Percentiles rank a stretch among this genome's conserved stretches.
These are phyloP conservation scores for Trichoderma koningiopsis DNA, from an alignment of 2,329 filamentous ascomycete genomes.

Conservation along the genomic window DNA sequence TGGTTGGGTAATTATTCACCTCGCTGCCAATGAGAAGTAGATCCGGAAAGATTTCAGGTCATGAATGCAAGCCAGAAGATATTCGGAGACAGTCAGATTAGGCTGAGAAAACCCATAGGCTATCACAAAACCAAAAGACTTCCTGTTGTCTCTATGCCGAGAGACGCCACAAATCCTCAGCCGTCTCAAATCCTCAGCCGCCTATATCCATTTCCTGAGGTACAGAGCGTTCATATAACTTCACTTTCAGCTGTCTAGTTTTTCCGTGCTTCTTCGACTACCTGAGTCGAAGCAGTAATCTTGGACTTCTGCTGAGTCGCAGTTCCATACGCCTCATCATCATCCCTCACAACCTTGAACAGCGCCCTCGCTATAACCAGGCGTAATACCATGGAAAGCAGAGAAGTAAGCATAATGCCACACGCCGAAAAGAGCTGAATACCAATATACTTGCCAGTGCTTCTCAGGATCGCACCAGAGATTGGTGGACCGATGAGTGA, in stretches of 20 bases:
- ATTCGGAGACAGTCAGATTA: neutral
- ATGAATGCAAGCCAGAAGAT: neutral
- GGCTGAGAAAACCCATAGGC: too few relatives aligned
- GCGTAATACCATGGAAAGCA: slow-evolving; percentile 28
- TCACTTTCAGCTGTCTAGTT: neutral
- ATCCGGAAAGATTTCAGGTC: neutral
- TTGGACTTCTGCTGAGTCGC: slow-evolving; percentile 1
- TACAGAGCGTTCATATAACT: neutral
- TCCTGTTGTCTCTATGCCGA: neutral
- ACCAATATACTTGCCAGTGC: slow-evolving; percentile 30
- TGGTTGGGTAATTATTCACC: neutral
- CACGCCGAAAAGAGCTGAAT: slow-evolving; percentile 33
- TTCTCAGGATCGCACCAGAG: slow-evolving; percentile 41
- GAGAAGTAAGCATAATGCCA: slow-evolving; percentile 31
- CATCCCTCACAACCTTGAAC: slow-evolving; percentile 21
- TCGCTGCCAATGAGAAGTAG: neutral
- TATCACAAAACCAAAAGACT: neutral
- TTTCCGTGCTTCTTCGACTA: neutral
- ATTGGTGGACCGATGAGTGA: slow-evolving; percentile 44
- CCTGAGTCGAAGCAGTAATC: neutral
- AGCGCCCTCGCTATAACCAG: slow-evolving; percentile 27
- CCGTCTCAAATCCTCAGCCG: neutral
- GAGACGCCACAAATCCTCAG: neutral
- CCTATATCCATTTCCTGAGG: neutral
- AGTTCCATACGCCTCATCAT: slow-evolving; percentile 12